Base-by-base conservation (phyloP, 2,329 filamentous ascomycete genomes). In the Diaporthe batatas region DNA sequence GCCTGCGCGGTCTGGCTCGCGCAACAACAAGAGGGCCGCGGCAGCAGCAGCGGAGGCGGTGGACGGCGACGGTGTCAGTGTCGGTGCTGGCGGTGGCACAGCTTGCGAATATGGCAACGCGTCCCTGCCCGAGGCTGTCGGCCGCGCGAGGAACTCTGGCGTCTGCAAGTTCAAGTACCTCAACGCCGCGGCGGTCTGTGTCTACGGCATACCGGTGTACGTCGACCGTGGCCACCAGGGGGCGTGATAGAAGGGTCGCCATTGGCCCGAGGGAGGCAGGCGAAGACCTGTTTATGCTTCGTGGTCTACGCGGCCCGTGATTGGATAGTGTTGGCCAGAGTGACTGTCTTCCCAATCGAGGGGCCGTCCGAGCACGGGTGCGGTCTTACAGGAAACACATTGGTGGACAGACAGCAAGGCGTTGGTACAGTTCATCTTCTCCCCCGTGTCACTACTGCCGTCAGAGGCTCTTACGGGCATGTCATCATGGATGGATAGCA, bases 191-290 rank as follows among this genome's bases (percentile, higher is more conserved):
- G 95, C 96, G 49, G 94, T 96, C 32, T 95, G 96, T 76, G 92
- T 98, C 69, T 99, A 98, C 84, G 96, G 96, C 21, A 92, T 99
- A 80, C 96, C 96, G 39, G 94, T 98, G 75, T 98, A 95, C 83
- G 86, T 98, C 76, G 83, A 82, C 62, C 71, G 73, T 25, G 29
- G 23, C 49, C 39, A 29, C 36, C 36, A 68, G 36, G 39, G 14
- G 39, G 58, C 29, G 47, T 57, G 32, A 53, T 57, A 32, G 64
- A 51, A 49, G 25, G 55, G 23, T 32, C 39, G 39, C 7, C 11
- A 8, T 58, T 21, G 59, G 18, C n/a, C 34, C 18, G 59, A 4
- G 16, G 42, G 23, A 21, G 39, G 2, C 39, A 44, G n/a, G 72
- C 47, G 32, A 59, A 8, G 18, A 47, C 44, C 44, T 6, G 49